phyloP scores from a whole-genome alignment of 768 basidiomycete species.

The Ephemerocybe angulata region DNA sequence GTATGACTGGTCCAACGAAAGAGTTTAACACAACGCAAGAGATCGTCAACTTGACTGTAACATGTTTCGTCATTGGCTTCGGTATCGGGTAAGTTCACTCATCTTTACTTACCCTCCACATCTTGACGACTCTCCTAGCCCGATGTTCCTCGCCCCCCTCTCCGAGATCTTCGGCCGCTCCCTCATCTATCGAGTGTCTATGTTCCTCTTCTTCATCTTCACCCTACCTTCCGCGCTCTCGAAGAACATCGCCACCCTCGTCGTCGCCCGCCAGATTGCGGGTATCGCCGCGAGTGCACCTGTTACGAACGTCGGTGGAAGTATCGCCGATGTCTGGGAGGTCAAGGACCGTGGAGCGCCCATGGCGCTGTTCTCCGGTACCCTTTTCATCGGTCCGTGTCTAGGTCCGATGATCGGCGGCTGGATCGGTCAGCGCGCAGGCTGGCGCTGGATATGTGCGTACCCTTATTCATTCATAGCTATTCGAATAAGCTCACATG shows the following conservation, averaged over 20 bases:
- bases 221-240: slow-evolving; percentile 44
- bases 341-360: slow-evolving; percentile 42
- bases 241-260: slow-evolving; percentile 40
- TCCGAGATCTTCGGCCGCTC: slow-evolving; percentile 37
- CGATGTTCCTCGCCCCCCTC: slow-evolving; percentile 39
- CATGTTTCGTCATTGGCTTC: slow-evolving; percentile 41
- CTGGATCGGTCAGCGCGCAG: slow-evolving; percentile 42
- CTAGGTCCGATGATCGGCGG: slow-evolving; percentile 50
- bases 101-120: slow-evolving; percentile 14
- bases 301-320: slow-evolving; percentile 43
- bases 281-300: slow-evolving; percentile 41
- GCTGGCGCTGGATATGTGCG: slow-evolving; percentile 45
- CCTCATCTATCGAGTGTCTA: slow-evolving; percentile 34
- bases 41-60: slow-evolving; percentile 39
- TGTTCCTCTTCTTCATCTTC: slow-evolving; percentile 43
- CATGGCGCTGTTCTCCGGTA: slow-evolving; percentile 46
- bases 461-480: neutral
- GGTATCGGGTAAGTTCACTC: slow-evolving; percentile 32
- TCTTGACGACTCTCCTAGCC: slow-evolving; percentile 20
- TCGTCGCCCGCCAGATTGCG: slow-evolving; percentile 43
- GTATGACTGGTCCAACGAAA: slow-evolving; percentile 30
- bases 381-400: slow-evolving; percentile 47
- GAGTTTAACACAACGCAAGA: slow-evolving; percentile 32
- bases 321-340: slow-evolving; percentile 40
- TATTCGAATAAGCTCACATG: neutral